These are phyloP conservation scores for Podospora sp. DNA, from an alignment of 495 filamentous ascomycete species.

Conservation along the genomic window DNA sequence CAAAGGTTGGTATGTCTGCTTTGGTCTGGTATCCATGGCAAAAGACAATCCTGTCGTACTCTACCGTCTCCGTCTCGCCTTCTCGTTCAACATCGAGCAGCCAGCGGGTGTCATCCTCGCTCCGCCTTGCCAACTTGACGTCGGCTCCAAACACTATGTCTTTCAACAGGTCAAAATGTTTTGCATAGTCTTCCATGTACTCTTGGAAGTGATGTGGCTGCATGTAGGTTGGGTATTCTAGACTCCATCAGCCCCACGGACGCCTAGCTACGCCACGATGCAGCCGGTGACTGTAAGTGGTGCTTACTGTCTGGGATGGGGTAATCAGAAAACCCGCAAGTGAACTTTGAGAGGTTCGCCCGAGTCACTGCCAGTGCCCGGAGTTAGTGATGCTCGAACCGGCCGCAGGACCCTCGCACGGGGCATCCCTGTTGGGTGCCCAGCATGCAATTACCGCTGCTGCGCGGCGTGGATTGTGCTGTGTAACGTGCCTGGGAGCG, in stretches of 20 bases:
- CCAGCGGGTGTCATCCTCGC: conserved; percentile 18
- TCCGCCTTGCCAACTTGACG: conserved; percentile 8
- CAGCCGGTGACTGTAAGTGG: background rate
- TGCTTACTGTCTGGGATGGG: conserved; percentile 42
- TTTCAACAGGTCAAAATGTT: conserved; percentile 24
- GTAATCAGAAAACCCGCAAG: conserved; percentile 39
- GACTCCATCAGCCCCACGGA: conserved; percentile 1
- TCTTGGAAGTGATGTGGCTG: conserved; percentile 17
- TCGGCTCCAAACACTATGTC: conserved; percentile 21
- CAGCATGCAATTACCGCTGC: background rate
- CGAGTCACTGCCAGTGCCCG: conserved; percentile 25
- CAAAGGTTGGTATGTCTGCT: conserved; percentile 32
- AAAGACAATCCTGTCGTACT: conserved; percentile 38
- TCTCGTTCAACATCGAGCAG: conserved; percentile 31
- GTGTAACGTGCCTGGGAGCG: conserved; percentile 30
- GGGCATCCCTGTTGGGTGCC: background rate
- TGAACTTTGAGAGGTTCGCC: conserved; percentile 41
- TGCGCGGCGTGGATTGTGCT: background rate
- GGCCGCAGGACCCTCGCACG: background rate
- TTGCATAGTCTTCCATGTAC: conserved; percentile 20
- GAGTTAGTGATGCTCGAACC: conserved; percentile 14
- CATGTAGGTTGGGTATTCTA: conserved; percentile 16
- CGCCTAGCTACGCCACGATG: background rate
- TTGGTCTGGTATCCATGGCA: conserved; percentile 38
- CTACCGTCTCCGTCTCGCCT: conserved; percentile 23